These are phyloP conservation scores for Pythium aristosporum DNA, from an alignment of 352 stramenopile genomes.

Conservation along the genomic window DNA sequence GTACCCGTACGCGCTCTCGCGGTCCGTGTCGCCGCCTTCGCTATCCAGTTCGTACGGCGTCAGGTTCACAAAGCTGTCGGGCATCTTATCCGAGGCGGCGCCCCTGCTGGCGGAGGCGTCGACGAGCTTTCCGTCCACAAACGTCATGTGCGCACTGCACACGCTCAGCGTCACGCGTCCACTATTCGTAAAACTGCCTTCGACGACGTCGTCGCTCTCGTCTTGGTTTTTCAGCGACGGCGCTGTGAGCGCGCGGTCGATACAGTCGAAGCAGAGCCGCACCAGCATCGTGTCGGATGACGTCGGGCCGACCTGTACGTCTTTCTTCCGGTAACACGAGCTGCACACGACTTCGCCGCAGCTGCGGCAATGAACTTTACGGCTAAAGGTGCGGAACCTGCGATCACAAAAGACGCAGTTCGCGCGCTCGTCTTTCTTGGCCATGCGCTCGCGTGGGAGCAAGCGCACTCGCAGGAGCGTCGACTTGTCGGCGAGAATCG, in stretches of 20 bases:
- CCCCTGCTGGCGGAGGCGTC: constrained; percentile 34
- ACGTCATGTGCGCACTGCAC: constrained; percentile 25
- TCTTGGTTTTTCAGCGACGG: constrained; percentile 30
- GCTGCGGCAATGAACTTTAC: constrained; percentile 78
- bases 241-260: constrained; percentile 51
- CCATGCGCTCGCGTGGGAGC: constrained; percentile 69
- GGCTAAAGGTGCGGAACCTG: constrained; percentile 73
- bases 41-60: constrained; percentile 26
- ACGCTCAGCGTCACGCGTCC: constrained; percentile 19
- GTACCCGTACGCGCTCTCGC: constrained; percentile 31
- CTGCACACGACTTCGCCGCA: constrained; percentile 83
- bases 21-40: constrained; percentile 19
- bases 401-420: constrained; percentile 80
- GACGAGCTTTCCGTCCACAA: constrained; percentile 23
- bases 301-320: constrained; percentile 40
- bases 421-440: constrained; percentile 62
- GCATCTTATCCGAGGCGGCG: neutral
- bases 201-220: neutral
- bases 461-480: constrained; percentile 41
- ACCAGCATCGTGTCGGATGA: constrained; percentile 35
- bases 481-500: constrained; percentile 60
- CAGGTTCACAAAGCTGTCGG: constrained; percentile 27
- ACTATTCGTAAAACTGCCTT: constrained; percentile 19
- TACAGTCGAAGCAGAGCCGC: constrained; percentile 76
- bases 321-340: constrained; percentile 62